Base-by-base conservation (phyloP, 1,139 yeast genomes). In the Candida labiduridarum region DNA sequence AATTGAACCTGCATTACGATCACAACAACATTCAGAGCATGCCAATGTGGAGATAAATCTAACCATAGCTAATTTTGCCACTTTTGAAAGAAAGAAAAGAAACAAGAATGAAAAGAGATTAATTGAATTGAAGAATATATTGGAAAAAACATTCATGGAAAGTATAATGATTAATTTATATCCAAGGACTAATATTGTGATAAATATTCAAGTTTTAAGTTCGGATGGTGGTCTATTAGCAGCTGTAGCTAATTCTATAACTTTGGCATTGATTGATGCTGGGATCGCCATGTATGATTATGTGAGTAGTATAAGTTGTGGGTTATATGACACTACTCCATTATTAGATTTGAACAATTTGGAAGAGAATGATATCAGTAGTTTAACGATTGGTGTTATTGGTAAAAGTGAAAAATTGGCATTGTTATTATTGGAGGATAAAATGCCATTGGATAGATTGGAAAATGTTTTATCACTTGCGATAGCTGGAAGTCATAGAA, bases 251-350 rank as follows among this genome's bases (percentile, higher is more conserved):
- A 94, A 95, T 64, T 90, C 97, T n/a, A 82, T 89, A 47, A 89
- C 97, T 0, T 72, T 94, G 58, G 98, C 97, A 0, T 74, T 94
- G 46, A 84, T 94, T 44, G 98, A 95, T 69, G 97, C 98, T 1
- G 99, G 99, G 44, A 85, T 94, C 42, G 89, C 97, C 15, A 87
- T 94, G 89, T 87, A 87, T 62, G 98, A 94, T 65, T 92, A 89
- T 63, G 87, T 94, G 12, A 81, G 91, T 47, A 85, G 96, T 3
- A 79, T 90, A 34, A 79, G 87, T 34, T 89, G 92, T 7, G 98
- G 97, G 0, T 69, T 89, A 38, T 86, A 84, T 62, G 94, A 87
- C 58, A 82, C 81, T 52, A 79, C 83, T 12, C 91, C 96, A 12
- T 71, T 94, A 53, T 72, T 94, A 51, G 99, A 94, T 65, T 80